Base-by-base conservation (phyloP, 306 rosid genomes). In the Fragaria nilgerrensis region DNA sequence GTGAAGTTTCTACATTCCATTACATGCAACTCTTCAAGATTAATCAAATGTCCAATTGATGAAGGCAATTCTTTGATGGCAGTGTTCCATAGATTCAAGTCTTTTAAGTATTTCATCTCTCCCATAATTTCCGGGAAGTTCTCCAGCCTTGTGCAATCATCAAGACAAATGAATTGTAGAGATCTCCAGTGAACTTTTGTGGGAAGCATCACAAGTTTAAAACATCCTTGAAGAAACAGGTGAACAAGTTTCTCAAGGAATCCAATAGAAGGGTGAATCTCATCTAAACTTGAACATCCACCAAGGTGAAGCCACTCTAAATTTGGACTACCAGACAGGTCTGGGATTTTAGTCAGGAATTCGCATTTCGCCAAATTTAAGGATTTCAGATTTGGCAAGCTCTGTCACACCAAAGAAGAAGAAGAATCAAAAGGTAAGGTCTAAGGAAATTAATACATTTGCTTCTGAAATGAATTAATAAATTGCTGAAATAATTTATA, bases 81-180 rank as follows among this genome's bases (percentile, higher is more conserved):
- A 14, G 65, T 9, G 17, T 11, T 4, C 16, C 34, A 11, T 58
- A 58, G 34, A 29, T 14, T 3, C 68, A 62, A 62, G 37, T 1
- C 3, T 14, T 2, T 48, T 5, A 43, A 0, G 72, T 1, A 22
- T n/a, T 41, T 23, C 32, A n/a, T 68, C 72, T 68, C 49, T 43
- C n/a, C 78, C 61, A 22, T 25, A 29, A 63, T 62, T 63, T 75
- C 78, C 5, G 78, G 78, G 25, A 27, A 75, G 10, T 39, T 55
- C 44, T 25, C 68, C 1, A 74, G 68, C 7, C 50, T 75, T 15
- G 16, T 14, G 22, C 70, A 59, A 9, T 5, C 2, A 0, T 36
- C 15, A 43, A 78, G 81, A 70, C 11, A 29, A 7, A 70, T 4
- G 19, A 7, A 9, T 66, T 0, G 15, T 5, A 66, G 47, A 7